Base-by-base conservation (phyloP, 2,329 filamentous ascomycete genomes). In the Phaeosphaeriaceae sp. region DNA sequence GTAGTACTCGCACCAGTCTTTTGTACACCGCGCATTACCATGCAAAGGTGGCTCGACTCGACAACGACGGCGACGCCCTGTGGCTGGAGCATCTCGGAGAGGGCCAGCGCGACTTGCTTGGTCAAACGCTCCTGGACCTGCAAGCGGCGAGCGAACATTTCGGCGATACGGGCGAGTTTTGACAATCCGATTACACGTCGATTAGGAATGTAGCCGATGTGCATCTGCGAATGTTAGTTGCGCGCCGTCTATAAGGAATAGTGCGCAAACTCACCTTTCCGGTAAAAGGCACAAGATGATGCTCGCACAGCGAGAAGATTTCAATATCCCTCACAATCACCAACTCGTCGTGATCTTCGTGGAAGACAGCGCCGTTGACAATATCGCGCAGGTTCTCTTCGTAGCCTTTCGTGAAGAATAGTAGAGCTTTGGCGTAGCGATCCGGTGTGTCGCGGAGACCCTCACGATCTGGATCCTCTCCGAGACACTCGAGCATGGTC, bases 301-400 rank as follows among this genome's bases (percentile, higher is more conserved):
- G 95, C 81, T 99, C 95, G 82, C 95, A 99, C 45, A 98, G 83
- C 63, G 91, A 94, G 78, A 93, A 96, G 13, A 98, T 87, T 75
- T 97, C 93, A 71, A 99, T 98, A 73, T 98, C 93, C 81, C 96
- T 97, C 58, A 99, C 92, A 71, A 98, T 97, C 27, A 99, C 93
- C 81, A 99, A 86, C 79, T 99, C 95, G 72, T 97, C 95, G 74
- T 98, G 94, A 62, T 94, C 92, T 77, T 98, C 95, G 71, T 97
- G 90, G 80, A 99, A 99, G 53, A 98, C 91, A 19, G 95, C 95
- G 55, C 89, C 87, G 76, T 98, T 98, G 61, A 98, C 91, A 65
- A 98, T 91, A 74, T 96, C 91, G 61, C 88, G 85, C 54, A 97
- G 87, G 72, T 97, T 97, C 81, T 97, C 89, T 81, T 98, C 93